Percentiles rank a stretch among this genome's conserved stretches.
These are phyloP conservation scores for Aureobasidium sp. DNA, from an alignment of 2,329 filamentous ascomycete genomes.

Conservation along the genomic window DNA sequence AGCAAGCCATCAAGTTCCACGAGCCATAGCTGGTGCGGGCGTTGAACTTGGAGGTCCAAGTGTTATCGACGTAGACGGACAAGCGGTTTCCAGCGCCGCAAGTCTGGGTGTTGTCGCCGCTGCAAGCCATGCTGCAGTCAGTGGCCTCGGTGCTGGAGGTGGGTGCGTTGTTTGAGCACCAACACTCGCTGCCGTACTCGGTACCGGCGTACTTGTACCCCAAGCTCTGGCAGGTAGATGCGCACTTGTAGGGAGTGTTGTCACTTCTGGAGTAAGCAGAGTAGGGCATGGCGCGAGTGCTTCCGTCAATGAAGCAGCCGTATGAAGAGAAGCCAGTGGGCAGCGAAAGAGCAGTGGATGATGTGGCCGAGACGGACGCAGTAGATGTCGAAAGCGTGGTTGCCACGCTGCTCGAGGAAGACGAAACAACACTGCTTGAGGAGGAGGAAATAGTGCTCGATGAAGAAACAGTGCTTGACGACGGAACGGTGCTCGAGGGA, in stretches of 20 bases:
- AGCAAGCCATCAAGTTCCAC: constrained; percentile 24
- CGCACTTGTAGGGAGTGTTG: constrained; percentile 21
- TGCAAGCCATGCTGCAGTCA: constrained; percentile 24
- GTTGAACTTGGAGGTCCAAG: constrained; percentile 22
- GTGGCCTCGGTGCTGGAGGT: constrained; percentile 16
- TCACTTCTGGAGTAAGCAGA: constrained; percentile 17
- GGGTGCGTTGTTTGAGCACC: constrained; percentile 23
- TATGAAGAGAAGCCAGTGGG: constrained; percentile 18
- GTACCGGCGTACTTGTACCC: constrained; percentile 33
- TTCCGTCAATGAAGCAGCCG: constrained; percentile 25
- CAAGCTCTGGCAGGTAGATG: constrained; percentile 19
- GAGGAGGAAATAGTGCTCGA: neutral
- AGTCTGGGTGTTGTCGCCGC: constrained; percentile 23
- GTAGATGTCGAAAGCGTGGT: constrained; percentile 16
- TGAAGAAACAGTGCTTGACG: neutral
- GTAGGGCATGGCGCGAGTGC: constrained; percentile 20
- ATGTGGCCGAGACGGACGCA: constrained; percentile 4
- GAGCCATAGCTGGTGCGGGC: constrained; percentile 17
- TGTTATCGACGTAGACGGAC: constrained; percentile 21
- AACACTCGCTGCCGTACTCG: constrained; percentile 32
- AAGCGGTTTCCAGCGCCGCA: constrained; percentile 23
- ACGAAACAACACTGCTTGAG: neutral
- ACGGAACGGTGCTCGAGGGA: neutral
- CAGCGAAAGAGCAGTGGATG: constrained; percentile 6
- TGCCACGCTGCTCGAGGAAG: constrained; percentile 4